A percentile compares a stretch with the other conserved stretches of the same genome.
phyloP scores from a whole-genome alignment of 2,329 filamentous ascomycete genomes.

The Diaporthe longicolla region DNA sequence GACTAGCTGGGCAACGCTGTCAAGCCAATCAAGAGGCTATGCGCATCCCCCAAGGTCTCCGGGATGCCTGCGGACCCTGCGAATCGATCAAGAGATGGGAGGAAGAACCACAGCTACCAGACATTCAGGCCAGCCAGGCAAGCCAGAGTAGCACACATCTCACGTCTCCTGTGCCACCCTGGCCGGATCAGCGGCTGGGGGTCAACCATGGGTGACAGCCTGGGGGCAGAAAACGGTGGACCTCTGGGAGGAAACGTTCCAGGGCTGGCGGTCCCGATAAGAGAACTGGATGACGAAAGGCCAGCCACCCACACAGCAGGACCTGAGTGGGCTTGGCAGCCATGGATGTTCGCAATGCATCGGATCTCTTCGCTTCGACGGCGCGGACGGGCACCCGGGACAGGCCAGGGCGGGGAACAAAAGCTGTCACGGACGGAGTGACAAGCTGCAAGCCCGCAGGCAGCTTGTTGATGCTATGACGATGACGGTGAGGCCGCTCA shows the following conservation, averaged over 20 bases:
- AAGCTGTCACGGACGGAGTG: constrained; percentile 31
- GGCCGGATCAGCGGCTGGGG: constrained; percentile 34
- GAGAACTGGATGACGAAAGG: constrained; percentile 31
- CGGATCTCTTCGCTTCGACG: constrained; percentile 28
- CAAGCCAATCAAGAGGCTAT: constrained; percentile 28
- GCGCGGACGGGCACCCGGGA: constrained; percentile 22
- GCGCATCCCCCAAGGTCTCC: constrained; percentile 30
- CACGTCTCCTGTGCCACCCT: constrained; percentile 31
- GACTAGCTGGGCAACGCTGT: neutral
- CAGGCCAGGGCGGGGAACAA: constrained; percentile 33
- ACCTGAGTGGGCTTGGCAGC: constrained; percentile 9
- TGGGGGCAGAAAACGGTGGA: constrained; percentile 32
- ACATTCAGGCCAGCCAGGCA: neutral
- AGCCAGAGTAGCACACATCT: constrained; percentile 16
- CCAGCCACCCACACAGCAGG: constrained; percentile 17
- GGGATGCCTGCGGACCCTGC: constrained; percentile 27
- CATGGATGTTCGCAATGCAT: constrained; percentile 28
- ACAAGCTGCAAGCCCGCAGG: neutral
- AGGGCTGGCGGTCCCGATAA: constrained; percentile 29
- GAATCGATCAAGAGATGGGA: constrained; percentile 32
- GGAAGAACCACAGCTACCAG: constrained; percentile 2
- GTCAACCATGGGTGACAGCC: constrained; percentile 2
- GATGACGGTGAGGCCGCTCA: constrained; percentile 6
- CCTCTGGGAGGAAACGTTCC: constrained; percentile 25
- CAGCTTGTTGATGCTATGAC: constrained; percentile 17